Conservation (phyloP, 306 rosid species). For the Acacia confusa region DNA sequence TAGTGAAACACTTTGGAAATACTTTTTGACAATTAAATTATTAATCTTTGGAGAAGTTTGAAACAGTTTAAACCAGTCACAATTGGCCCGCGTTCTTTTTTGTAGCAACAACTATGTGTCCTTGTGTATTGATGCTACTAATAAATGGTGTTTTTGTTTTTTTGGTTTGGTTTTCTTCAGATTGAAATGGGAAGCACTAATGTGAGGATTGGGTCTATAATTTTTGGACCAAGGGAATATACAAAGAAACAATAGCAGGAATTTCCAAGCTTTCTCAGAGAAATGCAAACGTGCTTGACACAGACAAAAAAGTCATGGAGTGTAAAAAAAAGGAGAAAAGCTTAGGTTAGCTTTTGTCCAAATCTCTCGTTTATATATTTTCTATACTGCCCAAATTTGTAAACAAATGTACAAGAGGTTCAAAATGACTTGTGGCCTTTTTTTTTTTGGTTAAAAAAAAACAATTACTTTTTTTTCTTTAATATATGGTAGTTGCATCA, state of each 20-base stretch:
- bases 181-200: conserved; percentile 89
- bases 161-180: conserved; percentile 48
- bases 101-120: not conserved
- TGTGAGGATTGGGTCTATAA: conserved; percentile 88
- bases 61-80: not conserved
- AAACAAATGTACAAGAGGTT: not conserved
- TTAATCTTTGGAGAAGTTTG: not conserved
- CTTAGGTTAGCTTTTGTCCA: no score
- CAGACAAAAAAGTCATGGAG: no score
- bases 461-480: no score
- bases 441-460: no score
- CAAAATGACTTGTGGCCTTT: not conserved
- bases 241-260: conserved; percentile 51
- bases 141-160: conserved; percentile 8
- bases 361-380: no score
- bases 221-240: conserved; percentile 96
- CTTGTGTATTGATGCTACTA: not conserved
- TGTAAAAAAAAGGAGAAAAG: no score
- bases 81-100: conserved; percentile 1
- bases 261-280: not conserved
- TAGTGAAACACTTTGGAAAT: conserved; percentile 19
- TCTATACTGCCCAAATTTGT: no score
- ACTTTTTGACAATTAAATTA: not conserved
- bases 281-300: no score
- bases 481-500: not conserved